Conservation (phyloP, 805 yeast species). For the Teunomyces barrocoloradensis region DNA sequence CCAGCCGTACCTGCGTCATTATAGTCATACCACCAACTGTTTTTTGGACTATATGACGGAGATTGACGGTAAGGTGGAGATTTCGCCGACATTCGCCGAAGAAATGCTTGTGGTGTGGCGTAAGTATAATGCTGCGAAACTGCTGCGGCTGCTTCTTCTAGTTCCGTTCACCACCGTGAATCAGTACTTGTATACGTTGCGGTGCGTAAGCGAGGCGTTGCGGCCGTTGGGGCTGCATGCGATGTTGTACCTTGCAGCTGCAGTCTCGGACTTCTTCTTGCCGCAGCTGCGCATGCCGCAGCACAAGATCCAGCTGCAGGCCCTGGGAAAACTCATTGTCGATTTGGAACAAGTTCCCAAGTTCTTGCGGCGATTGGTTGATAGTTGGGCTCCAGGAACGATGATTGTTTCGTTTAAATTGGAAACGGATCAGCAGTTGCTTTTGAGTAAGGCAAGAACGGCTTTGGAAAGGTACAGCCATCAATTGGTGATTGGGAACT, state of each 20-base stretch:
- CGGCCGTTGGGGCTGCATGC: conserved; percentile 55
- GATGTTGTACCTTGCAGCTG: conserved; percentile 90
- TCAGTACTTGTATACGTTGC: conserved; percentile 85
- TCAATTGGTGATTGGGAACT: conserved; percentile 91
- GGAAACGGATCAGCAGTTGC: conserved; percentile 76
- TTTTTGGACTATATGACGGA: conserved; percentile 81
- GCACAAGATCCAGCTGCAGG: conserved; percentile 90
- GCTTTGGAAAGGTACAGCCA: conserved; percentile 87
- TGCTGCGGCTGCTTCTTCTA: conserved; percentile 52
- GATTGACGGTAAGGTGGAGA: conserved; percentile 53
- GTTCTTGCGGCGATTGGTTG: conserved; percentile 81
- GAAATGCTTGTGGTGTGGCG: conserved; percentile 59
- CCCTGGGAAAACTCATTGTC: conserved; percentile 69
- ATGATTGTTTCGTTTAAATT: conserved; percentile 93
- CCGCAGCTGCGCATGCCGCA: conserved; percentile 85
- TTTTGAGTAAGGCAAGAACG: conserved; percentile 70
- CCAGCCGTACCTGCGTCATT: conserved; percentile 88
- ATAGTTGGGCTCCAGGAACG: conserved; percentile 92
- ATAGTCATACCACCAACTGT: conserved; percentile 78
- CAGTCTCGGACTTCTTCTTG: conserved; percentile 93
- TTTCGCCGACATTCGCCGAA: conserved; percentile 57
- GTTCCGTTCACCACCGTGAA: conserved; percentile 94
- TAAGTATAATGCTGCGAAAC: conserved; percentile 52
- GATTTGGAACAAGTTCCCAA: conserved; percentile 96
- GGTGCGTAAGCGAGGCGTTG: conserved; percentile 59